Conservation (phyloP, 371 early-diverging fungal species). For the Lichtheimia corymbifera region DNA sequence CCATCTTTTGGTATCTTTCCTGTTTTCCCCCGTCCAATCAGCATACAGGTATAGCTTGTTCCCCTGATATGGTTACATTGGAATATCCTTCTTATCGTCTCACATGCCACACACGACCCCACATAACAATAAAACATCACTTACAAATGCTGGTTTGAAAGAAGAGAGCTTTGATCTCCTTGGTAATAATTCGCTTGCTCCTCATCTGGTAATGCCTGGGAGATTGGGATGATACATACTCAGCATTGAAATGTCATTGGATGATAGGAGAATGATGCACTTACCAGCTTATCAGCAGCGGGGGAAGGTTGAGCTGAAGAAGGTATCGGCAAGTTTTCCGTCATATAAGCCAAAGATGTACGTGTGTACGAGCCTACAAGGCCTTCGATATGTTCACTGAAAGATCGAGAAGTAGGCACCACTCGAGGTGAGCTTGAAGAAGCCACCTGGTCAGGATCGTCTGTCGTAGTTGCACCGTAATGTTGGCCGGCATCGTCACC, state of each 20-base stretch:
- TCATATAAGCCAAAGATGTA: constrained; percentile 36
- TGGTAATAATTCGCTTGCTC: constrained; percentile 3
- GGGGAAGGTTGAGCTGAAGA: constrained; percentile 4
- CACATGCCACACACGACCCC: too few relatives aligned
- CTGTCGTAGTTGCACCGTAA: neutral
- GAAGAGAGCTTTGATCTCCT: constrained; percentile 5
- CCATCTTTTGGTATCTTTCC: neutral
- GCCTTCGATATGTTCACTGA: constrained; percentile 24
- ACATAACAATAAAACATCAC: neutral
- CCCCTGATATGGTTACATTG: constrained; percentile 9
- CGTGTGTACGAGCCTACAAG: constrained; percentile 49
- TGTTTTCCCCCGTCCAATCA: constrained; percentile 1
- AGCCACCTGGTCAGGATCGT: neutral
- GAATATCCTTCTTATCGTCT: too few relatives aligned
- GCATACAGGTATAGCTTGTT: too few relatives aligned
- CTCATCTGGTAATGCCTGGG: constrained; percentile 6
- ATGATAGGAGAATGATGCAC: neutral
- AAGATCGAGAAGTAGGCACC: constrained; percentile 14
- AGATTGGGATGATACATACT: neutral
- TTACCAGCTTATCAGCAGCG: constrained; percentile 10
- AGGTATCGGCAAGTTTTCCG: constrained; percentile 29
- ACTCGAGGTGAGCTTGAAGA: neutral
- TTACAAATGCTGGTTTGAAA: constrained; percentile 2
- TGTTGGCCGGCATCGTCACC: neutral
- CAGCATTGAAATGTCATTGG: neutral